phyloP scores from a whole-genome alignment of 1,139 yeast genomes.

The Taiozyma sp. region DNA sequence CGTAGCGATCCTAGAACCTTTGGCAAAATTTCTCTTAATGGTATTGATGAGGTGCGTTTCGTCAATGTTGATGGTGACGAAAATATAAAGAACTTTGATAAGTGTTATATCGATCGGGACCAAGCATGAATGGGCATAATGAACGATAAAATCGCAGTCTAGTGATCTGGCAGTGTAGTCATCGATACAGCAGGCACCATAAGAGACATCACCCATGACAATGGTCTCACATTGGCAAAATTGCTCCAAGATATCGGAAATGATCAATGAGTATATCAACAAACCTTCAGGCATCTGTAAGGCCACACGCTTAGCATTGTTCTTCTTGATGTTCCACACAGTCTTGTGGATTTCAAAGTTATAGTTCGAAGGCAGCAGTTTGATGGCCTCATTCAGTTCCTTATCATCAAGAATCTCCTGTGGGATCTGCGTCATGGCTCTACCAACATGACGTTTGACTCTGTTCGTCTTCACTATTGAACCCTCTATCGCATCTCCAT shows the following conservation, averaged over 20 bases:
- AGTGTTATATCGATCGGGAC: constrained; percentile 92
- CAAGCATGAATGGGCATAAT: constrained; percentile 95
- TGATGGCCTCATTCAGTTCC: constrained; percentile 77
- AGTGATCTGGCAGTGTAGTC: constrained; percentile 91
- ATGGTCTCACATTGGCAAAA: constrained; percentile 84
- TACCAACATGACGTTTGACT: constrained; percentile 28
- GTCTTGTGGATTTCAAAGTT: constrained; percentile 96
- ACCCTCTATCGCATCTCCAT: constrained; percentile 19
- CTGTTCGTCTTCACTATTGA: constrained; percentile 27
- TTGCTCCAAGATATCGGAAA: constrained; percentile 88
- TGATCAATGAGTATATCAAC: constrained; percentile 77
- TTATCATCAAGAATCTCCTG: constrained; percentile 73
- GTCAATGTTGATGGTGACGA: constrained; percentile 90
- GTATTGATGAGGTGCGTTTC: constrained; percentile 79
- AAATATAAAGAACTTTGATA: constrained; percentile 89
- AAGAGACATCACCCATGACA: constrained; percentile 98
- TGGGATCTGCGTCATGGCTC: constrained; percentile 89
- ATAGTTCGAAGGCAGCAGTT: constrained; percentile 81
- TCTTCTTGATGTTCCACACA: constrained; percentile 83
- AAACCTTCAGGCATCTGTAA: constrained; percentile 98
- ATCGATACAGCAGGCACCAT: constrained; percentile 98
- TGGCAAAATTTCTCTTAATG: constrained; percentile 60
- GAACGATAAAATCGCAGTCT: constrained; percentile 92
- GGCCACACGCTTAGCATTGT: constrained; percentile 74
- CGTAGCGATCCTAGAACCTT: constrained; percentile 62